Evolutionary conservation across 768 basidiomycete genomes (phyloP).

Genomic region (Podaxis mareebaensis): DNA sequence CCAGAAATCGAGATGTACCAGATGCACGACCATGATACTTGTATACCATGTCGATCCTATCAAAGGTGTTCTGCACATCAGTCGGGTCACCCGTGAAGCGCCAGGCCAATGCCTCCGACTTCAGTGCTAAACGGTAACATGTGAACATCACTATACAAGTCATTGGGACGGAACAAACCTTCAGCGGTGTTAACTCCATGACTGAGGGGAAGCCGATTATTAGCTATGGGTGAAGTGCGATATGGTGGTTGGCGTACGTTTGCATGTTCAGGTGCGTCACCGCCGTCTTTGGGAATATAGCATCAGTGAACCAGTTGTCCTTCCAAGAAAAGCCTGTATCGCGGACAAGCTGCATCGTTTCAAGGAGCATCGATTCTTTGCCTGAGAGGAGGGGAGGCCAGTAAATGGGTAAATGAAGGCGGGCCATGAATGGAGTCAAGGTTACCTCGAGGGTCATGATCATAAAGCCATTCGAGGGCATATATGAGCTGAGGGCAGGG

Average conservation of each 20-base stretch:
- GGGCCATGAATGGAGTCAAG: background rate
- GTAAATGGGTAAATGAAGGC: background rate
- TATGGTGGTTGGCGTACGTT: slow-evolving; percentile 27
- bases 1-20: slow-evolving; percentile 18
- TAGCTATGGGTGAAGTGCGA: background rate
- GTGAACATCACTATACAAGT: no score
- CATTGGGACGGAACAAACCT: slow-evolving; percentile 18
- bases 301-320: slow-evolving; percentile 38
- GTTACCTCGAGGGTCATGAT: slow-evolving; percentile 38
- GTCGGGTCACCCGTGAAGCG: slow-evolving; percentile 39
- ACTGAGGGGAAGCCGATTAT: slow-evolving; percentile 18
- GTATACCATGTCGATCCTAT: slow-evolving; percentile 39
- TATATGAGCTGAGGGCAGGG: slow-evolving; percentile 30
- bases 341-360: slow-evolving; percentile 42
- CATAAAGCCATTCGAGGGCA: slow-evolving; percentile 40
- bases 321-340: slow-evolving; percentile 43
- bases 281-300: slow-evolving; percentile 34
- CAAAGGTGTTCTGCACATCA: slow-evolving; percentile 39
- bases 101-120: slow-evolving; percentile 44
- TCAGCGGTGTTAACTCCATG: slow-evolving; percentile 45
- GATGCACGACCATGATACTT: slow-evolving; percentile 40
- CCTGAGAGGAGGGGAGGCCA: slow-evolving; percentile 22
- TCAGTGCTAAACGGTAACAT: slow-evolving; percentile 29
- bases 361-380: slow-evolving; percentile 35
- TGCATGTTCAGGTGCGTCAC: slow-evolving; percentile 30